These are phyloP conservation scores for Colletotrichum sp. DNA, from an alignment of 2,329 filamentous ascomycete genomes.

Conservation along the genomic window DNA sequence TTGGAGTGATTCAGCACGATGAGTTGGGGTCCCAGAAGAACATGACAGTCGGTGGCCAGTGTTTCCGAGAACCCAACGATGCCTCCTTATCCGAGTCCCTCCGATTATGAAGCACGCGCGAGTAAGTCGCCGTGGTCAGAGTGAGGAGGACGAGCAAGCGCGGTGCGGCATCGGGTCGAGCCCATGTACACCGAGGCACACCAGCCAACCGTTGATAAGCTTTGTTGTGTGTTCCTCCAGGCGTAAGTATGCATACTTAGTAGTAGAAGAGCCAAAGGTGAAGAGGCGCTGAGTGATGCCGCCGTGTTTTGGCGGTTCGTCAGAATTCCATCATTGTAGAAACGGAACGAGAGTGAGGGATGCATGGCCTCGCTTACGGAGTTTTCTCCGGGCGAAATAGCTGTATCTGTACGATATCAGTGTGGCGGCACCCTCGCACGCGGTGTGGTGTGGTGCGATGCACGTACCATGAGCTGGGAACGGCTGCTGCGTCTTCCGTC, in stretches of 20 bases:
- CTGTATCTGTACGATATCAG: neutral
- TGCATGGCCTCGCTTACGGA: neutral
- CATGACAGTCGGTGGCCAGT: neutral
- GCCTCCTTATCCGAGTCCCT: neutral
- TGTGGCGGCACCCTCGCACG: neutral
- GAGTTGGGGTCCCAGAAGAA: neutral
- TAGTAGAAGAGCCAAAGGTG: neutral
- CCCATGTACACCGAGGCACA: neutral
- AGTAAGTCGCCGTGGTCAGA: neutral
- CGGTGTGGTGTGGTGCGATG: neutral
- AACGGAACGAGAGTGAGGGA: neutral
- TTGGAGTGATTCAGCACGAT: neutral
- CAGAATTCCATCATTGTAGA: neutral
- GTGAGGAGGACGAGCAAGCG: neutral
- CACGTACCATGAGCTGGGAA: neutral
- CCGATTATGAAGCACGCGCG: neutral
- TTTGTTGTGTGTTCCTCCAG: neutral
- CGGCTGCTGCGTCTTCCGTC: neutral
- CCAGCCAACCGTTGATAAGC: neutral
- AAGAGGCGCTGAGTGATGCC: neutral
- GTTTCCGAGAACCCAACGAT: neutral
- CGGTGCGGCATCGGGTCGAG: neutral
- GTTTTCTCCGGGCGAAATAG: slow-evolving; percentile 4
- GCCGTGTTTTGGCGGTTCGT: neutral
- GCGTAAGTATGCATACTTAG: neutral